phyloP scores from a whole-genome alignment of 805 yeast genomes.

The Ogataea ganodermae region DNA sequence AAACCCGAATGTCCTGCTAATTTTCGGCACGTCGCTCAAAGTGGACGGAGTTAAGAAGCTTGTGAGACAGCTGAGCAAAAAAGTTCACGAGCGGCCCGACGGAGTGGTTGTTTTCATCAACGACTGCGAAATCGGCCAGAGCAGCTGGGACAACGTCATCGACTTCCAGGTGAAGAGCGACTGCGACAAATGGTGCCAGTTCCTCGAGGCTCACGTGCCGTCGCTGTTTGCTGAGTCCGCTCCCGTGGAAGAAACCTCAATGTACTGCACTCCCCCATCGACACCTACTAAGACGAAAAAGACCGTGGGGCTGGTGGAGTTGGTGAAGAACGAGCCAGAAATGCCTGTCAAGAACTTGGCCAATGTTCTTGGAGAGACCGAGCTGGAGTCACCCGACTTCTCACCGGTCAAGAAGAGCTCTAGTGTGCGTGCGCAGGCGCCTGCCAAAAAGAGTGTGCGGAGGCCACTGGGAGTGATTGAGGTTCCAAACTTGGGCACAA shows the following conservation, averaged over 20 bases:
- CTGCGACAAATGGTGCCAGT: conserved; percentile 78
- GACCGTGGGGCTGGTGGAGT: background rate
- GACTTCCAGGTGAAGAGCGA: conserved; percentile 81
- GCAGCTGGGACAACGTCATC: conserved; percentile 68
- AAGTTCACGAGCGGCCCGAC: conserved; percentile 68
- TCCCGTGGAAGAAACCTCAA: conserved; percentile 18
- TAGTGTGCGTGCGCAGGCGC: too few species aligned
- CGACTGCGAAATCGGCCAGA: conserved; percentile 59
- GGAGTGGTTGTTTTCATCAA: conserved; percentile 81
- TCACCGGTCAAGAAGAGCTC: conserved; percentile 14
- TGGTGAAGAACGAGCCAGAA: background rate
- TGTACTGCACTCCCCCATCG: conserved; percentile 27
- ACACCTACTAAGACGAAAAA: conserved; percentile 19
- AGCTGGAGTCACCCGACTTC: conserved; percentile 15
- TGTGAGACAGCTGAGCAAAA: conserved; percentile 66
- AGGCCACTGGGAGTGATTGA: conserved; percentile 2
- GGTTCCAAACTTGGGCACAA: background rate
- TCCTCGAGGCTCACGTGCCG: conserved; percentile 56
- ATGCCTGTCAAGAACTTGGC: background rate
- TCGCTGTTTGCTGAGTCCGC: conserved; percentile 51
- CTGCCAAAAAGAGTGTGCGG: background rate
- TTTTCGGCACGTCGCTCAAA: conserved; percentile 89
- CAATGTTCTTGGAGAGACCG: conserved; percentile 1
- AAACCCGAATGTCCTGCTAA: conserved; percentile 77
- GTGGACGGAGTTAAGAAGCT: conserved; percentile 87